Base-by-base conservation (phyloP, 495 filamentous ascomycete species). In the Talaromyces borbonicus region DNA sequence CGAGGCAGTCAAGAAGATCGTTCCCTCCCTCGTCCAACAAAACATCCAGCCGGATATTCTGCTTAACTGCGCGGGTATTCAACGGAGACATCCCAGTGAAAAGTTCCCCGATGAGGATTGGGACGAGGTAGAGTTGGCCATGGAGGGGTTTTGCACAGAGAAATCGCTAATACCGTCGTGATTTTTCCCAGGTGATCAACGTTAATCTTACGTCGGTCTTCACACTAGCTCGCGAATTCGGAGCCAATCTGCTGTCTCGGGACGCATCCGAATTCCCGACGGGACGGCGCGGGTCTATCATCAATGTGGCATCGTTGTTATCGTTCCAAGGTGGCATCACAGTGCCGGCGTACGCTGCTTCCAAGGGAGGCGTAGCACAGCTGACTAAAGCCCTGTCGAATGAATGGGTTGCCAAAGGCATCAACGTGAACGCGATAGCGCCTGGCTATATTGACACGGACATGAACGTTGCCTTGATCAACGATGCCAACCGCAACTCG, bases 261-360 rank as follows among this genome's bases (percentile, higher is more conserved):
- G 58, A 69, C 1, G 66, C 71, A 0, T 73, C 75, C 8, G 60
- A 66, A 46, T 65, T 66, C 46, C 57, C 71, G 11, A 59, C 62
- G 5, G 79, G 79, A 9, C 77, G 79, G 3, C 67, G 76, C 9
- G 89, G 90, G 2, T 75, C 74, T 43, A 85, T 95, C 56, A 83
- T 96, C 68, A 96, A 95, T 63, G 76, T 93, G 51, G 87, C 82
- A 4, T 85, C 79, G 1, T 73, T 95, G 8, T 75, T 95, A 0
- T 83, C 83, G 30, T 96, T 93, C 75, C 90, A 95, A 56, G 90
- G 90, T 41, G 90, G 90, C 0, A 69, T 95, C 32, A 95, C 84
- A 0, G 87, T 95, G 1, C 87, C 90, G 0, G 90, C 89, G 2
- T 95, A 95, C 63, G 83, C 90, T 8, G 88, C 90, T 0, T 81